Base-by-base conservation (phyloP, 2,329 filamentous ascomycete genomes). In the Trichothecium roseum region DNA sequence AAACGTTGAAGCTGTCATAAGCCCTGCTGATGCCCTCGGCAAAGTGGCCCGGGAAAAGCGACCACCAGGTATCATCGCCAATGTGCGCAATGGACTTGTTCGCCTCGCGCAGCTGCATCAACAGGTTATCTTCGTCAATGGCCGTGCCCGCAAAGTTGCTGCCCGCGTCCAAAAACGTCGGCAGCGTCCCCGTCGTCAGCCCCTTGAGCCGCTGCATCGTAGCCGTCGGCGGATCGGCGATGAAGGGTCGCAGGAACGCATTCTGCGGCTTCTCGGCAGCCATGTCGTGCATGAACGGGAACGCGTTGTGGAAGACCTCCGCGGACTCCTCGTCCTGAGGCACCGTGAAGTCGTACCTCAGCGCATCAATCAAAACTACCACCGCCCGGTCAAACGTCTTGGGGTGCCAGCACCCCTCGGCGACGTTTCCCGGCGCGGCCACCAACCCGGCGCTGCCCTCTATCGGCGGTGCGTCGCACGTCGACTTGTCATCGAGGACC, bases 1-100 rank as follows among this genome's bases (percentile, higher is more conserved):
- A 95, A 6, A 96, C 91, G 52, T 96, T 95, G 63, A 98, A 94
- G 42, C 89, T 96, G 55, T 96, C 89, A 56, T 94, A 98, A 0
- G 91, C 77, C 47, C 71, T 76, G 46, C 88, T 94, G 38, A 95
- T 75, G 38, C 89, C 83, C 8, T 78, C 64, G 55, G 94, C 81
- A 50, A 98, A 98, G 56, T 93, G 87, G n/a, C 72, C 84, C 0
- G 91, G 91, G 54, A 96, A 98, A 13, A 98, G 66, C 30, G 85
- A 73, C 45, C 87, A 84, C 91, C 91, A 98, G 4, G 91, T 98
- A 59, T 98, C 89, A 55, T 98, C 91, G n/a, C 91, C 91, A 27
- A 98, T 65, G 51, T 98, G 93, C 5, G 88, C 91, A 45, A 98
- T 75, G 43, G 73, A 84, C 66, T 86, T 62, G 57, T 74, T 51